A percentile compares a stretch with the other conserved stretches of the same genome.
phyloP scores from a whole-genome alignment of 495 filamentous ascomycete genomes.

The Copromyces sp. region DNA sequence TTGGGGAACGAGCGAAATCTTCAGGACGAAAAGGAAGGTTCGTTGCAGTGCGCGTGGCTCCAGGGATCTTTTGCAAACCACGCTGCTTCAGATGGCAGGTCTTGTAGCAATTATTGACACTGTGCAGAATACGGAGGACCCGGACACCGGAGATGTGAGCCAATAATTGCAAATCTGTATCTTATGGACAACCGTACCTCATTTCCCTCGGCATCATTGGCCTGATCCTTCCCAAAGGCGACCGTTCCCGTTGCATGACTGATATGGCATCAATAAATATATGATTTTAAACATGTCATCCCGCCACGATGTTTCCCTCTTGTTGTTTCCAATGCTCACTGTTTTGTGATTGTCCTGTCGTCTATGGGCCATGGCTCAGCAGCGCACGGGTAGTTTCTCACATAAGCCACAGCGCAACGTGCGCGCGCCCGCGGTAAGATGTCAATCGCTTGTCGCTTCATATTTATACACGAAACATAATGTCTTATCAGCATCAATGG shows the following conservation, averaged over 20 bases:
- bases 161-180: neutral
- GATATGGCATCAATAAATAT: neutral
- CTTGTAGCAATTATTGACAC: conserved; percentile 12
- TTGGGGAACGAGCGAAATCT: neutral
- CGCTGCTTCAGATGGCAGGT: conserved; percentile 14
- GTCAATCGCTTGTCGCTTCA: neutral
- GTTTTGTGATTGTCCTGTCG: neutral
- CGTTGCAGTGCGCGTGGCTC: conserved; percentile 22
- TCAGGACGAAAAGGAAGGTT: conserved; percentile 2
- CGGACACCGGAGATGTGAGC: neutral
- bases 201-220: neutral
- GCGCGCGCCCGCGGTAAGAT: neutral
- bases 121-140: neutral
- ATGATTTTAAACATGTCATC: neutral
- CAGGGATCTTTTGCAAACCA: conserved; percentile 24
- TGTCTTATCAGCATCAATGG: neutral
- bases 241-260: neutral
- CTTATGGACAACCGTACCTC: neutral
- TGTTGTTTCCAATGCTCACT: neutral
- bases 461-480: neutral
- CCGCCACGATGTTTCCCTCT: neutral
- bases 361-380: neutral
- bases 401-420: neutral
- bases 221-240: neutral
- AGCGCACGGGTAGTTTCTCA: neutral